phyloP scores from a whole-genome alignment of 352 stramenopile genomes.

The Pythium sp. region DNA sequence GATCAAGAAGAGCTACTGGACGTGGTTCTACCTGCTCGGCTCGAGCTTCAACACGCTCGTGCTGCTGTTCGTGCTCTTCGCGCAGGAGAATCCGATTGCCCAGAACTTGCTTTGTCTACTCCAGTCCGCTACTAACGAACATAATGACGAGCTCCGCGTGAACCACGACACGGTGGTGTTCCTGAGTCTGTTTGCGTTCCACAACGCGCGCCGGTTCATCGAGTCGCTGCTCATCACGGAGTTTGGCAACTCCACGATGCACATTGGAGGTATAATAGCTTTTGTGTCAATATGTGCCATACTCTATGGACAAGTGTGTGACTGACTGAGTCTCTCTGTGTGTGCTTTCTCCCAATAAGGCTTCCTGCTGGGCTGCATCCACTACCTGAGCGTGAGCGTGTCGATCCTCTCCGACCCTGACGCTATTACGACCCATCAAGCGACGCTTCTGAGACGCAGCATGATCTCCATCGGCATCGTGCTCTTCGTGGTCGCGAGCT shows the following conservation, averaged over 20 bases:
- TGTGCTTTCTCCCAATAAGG: conserved; percentile 22
- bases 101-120: conserved; percentile 37
- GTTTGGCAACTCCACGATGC: conserved; percentile 67
- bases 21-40: conserved; percentile 71
- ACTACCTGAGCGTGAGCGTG: conserved; percentile 56
- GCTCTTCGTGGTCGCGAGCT: conserved; percentile 45
- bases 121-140: conserved; percentile 15
- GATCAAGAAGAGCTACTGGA: conserved; percentile 57
- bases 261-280: conserved; percentile 31
- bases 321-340: not conserved
- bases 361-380: conserved; percentile 48
- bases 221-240: conserved; percentile 63
- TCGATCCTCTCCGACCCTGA: conserved; percentile 44
- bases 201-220: conserved; percentile 53
- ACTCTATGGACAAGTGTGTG: not conserved
- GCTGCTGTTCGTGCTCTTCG: conserved; percentile 27
- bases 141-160: conserved; percentile 20
- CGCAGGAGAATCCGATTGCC: conserved; percentile 25
- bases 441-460: conserved; percentile 18
- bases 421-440: conserved; percentile 19
- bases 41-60: conserved; percentile 42
- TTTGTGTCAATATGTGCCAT: not conserved
- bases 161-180: conserved; percentile 40
- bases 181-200: conserved; percentile 47
- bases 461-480: conserved; percentile 24